Evolutionary conservation across 2,329 filamentous ascomycete genomes (phyloP).

Genomic region (Hypoxylon sp.): DNA sequence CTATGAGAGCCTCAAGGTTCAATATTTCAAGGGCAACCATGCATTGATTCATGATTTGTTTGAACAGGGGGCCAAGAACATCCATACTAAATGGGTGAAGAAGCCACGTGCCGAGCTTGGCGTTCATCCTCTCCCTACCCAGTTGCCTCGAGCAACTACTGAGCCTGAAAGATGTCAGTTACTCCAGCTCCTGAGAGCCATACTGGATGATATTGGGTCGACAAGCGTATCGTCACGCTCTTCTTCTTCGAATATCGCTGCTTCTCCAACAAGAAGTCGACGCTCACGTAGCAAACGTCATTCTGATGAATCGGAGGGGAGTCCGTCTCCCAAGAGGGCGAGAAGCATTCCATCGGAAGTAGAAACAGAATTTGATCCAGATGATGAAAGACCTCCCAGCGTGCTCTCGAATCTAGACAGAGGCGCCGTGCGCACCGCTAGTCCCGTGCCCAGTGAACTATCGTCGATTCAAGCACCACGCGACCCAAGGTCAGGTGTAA

Average conservation of each 20-base stretch:
- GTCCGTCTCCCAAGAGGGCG: constrained; percentile 43
- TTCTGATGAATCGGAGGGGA: constrained; percentile 42
- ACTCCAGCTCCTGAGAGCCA: constrained; percentile 39
- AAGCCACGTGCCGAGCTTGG: constrained; percentile 45
- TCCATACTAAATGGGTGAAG: constrained; percentile 49
- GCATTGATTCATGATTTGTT: constrained; percentile 40
- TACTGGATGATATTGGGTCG: constrained; percentile 42
- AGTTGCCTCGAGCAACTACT: constrained; percentile 45
- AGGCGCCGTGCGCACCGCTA: constrained; percentile 36
- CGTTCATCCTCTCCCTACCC: constrained; percentile 40
- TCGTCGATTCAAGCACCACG: constrained; percentile 23
- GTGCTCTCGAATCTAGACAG: constrained; percentile 46
- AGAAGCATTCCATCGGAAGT: constrained; percentile 34
- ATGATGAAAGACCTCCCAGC: constrained; percentile 39
- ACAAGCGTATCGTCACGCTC: constrained; percentile 13
- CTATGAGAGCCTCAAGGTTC: constrained; percentile 44
- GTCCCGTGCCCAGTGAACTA: constrained; percentile 36
- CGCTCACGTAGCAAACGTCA: constrained; percentile 42
- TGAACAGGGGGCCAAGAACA: constrained; percentile 41
- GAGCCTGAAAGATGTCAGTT: constrained; percentile 46
- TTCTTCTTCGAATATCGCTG: constrained; percentile 27
- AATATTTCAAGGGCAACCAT: constrained; percentile 43
- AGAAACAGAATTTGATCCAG: constrained; percentile 36
- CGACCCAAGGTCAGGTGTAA: constrained; percentile 16
- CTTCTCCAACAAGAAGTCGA: constrained; percentile 32